phyloP scores from a whole-genome alignment of 768 basidiomycete species.

The Lactifluus subvellereus region DNA sequence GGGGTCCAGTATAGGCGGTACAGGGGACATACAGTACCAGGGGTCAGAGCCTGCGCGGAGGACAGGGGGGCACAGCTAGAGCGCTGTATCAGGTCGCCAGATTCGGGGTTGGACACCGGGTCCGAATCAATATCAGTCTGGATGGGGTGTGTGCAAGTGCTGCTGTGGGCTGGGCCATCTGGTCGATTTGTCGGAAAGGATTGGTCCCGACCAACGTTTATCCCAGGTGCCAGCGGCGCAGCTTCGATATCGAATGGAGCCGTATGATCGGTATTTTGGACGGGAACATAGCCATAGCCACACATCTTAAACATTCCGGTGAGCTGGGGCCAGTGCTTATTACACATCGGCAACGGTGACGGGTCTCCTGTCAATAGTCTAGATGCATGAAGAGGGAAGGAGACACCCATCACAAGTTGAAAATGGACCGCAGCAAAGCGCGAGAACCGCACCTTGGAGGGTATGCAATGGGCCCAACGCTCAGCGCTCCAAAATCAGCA shows the following conservation, averaged over 20 bases:
- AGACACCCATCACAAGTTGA: not conserved
- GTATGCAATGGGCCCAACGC: not conserved
- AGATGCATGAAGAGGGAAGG: not conserved
- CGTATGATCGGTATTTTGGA: not conserved
- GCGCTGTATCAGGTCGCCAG: not conserved
- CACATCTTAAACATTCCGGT: not conserved
- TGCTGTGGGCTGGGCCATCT: not conserved
- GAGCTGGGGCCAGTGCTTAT: not conserved
- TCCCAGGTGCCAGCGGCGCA: not conserved
- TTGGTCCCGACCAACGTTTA: slow-evolving; percentile 1
- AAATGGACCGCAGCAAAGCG: not conserved
- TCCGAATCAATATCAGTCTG: not conserved
- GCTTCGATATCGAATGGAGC: slow-evolving; percentile 7
- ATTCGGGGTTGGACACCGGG: not conserved
- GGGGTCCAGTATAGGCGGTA: not conserved
- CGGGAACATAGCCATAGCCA: not conserved
- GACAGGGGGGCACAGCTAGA: slow-evolving; percentile 8
- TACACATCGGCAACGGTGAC: not conserved
- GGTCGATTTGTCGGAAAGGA: not conserved
- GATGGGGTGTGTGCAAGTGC: not conserved
- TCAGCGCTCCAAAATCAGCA: not conserved
- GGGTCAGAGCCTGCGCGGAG: not conserved
- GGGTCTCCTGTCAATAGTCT: not conserved
- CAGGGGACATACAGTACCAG: not conserved
- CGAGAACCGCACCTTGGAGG: slow-evolving; percentile 6